Evolutionary conservation across 192 early-diverging fungal genomes (phyloP), one percentile per base, ranked within the genome.

Genomic region (Spizellomyces punctatus): DNA sequence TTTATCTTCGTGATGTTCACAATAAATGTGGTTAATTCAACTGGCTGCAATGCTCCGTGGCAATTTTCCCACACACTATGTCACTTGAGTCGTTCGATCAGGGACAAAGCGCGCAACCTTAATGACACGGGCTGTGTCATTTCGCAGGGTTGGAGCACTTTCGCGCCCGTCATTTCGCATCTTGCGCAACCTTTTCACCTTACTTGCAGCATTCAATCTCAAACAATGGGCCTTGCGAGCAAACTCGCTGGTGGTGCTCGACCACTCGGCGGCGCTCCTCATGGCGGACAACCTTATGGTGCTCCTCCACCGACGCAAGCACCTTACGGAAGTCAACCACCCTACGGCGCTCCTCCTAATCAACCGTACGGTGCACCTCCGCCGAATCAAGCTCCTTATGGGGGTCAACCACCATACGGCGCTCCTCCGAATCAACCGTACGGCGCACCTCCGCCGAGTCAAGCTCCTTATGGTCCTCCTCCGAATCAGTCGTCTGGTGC

Each of bases 171-270:
- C 27, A 36, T 36, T 36, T 36, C 27, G 27, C 27, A 36, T 36
- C 27, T 36, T 36, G 27, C n/a, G n/a, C n/a, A 36, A 36, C 27
- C 3, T 3, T 36, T 36, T 36, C 27, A 36, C 27, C 27, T 36
- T 36, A 36, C 27, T 36, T 36, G 27, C 27, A 36, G 27, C 27
- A 36, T 36, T 36, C 3, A 3, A 36, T 36, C 3, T 36, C 3
- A 4, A 54, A 19, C 50, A 54, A 67, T 65, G 64, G 63, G 64
- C 67, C 55, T 66, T 22, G 71, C 63, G 19, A 70, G 58, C 68
- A 70, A 70, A 46, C 58, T 70, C 10, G 68, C 43, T 10, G 41
- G 17, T n/a, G 60, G 42, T 54, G 50, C 14, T 54, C 14, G 1
- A 12, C 50, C 50, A 19, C 4, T 1, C 12, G 16, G 22, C 21